Percentiles rank a stretch among this genome's conserved stretches.
phyloP scores from a whole-genome alignment of 2,329 filamentous ascomycete genomes.

The Penicillium sp. region DNA sequence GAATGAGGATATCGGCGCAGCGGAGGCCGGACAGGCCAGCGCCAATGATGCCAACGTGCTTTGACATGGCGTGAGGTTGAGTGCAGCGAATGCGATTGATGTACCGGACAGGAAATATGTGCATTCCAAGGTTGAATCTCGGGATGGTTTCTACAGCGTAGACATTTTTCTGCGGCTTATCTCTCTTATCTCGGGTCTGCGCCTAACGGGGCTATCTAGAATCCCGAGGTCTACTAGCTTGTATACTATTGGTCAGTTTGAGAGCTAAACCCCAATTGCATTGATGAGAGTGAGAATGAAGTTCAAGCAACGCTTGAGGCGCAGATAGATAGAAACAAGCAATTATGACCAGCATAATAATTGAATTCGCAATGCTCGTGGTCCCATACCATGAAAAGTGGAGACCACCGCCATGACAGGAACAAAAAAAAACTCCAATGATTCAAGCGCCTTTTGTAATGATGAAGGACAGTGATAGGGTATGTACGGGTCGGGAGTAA shows the following conservation, averaged over 20 bases:
- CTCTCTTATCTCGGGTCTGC: constrained; percentile 5
- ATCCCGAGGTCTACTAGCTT: too few species aligned
- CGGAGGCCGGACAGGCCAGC: constrained; percentile 62
- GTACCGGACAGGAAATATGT: constrained; percentile 8
- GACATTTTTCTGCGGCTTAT: constrained; percentile 15
- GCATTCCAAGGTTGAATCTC: background rate
- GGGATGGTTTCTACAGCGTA: background rate
- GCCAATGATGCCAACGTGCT: constrained; percentile 60
- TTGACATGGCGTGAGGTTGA: constrained; percentile 30
- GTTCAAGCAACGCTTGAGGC: background rate
- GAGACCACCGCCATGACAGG: background rate
- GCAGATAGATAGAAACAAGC: background rate
- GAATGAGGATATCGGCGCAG: constrained; percentile 59
- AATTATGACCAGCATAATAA: constrained; percentile 22
- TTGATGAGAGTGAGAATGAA: background rate
- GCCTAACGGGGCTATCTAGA: too few species aligned
- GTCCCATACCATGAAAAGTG: background rate
- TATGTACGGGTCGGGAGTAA: constrained; percentile 21
- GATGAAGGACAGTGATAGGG: background rate
- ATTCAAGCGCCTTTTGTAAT: constrained; percentile 15
- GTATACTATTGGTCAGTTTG: too few species aligned
- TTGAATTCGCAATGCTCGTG: background rate
- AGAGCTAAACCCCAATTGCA: background rate
- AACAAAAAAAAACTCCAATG: constrained; percentile 15
- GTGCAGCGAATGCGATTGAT: background rate